Evolutionary conservation across 2,329 filamentous ascomycete species (phyloP).

Genomic region (Clonostachys solani): DNA sequence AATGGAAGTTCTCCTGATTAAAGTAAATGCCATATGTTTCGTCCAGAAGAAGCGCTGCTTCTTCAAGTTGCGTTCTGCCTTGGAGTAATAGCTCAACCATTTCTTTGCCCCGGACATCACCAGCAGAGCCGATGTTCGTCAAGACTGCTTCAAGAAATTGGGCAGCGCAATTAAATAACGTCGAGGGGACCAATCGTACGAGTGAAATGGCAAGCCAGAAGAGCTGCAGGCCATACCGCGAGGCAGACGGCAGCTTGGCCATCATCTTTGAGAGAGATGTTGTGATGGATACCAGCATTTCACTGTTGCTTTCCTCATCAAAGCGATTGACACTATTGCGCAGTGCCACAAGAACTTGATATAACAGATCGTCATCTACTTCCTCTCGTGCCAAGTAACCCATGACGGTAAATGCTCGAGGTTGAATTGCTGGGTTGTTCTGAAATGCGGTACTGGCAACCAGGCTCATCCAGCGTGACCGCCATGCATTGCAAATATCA

Average conservation of each 20-base stretch:
- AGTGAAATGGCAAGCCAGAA: conserved; percentile 69
- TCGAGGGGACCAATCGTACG: conserved; percentile 57
- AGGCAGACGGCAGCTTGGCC: conserved; percentile 61
- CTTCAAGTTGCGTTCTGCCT: conserved; percentile 55
- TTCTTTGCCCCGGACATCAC: conserved; percentile 53
- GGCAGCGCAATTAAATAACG: conserved; percentile 62
- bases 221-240: conserved; percentile 63
- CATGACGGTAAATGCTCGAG: conserved; percentile 67
- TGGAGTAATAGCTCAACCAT: conserved; percentile 59
- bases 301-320: conserved; percentile 58
- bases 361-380: conserved; percentile 67
- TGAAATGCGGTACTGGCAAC: conserved; percentile 71
- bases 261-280: conserved; percentile 69
- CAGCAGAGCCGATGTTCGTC: conserved; percentile 57
- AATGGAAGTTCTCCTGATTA: conserved; percentile 60
- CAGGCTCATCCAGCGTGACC: conserved; percentile 69
- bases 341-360: conserved; percentile 66
- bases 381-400: conserved; percentile 67
- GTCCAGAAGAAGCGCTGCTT: conserved; percentile 58
- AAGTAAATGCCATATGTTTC: conserved; percentile 65
- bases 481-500: conserved; percentile 65
- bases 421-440: conserved; percentile 68
- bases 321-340: conserved; percentile 62
- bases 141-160: conserved; percentile 62
- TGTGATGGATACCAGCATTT: conserved; percentile 66